Evolutionary conservation across 2,329 filamentous ascomycete genomes (phyloP), one percentile per base, ranked within the genome.

Genomic region (Scolecobasidium constrictum): DNA sequence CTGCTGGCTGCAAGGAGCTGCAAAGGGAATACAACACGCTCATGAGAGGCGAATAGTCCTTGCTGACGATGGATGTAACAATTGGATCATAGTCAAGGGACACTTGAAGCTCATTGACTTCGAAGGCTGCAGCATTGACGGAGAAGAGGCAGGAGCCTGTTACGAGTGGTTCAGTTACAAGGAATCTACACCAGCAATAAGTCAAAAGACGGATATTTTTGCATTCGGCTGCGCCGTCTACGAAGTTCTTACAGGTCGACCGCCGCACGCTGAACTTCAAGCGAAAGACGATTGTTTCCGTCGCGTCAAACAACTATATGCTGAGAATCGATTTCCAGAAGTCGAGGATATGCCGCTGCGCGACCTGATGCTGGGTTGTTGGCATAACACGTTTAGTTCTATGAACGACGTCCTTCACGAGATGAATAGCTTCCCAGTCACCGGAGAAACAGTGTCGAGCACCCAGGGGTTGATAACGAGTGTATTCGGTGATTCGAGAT

Each of bases 181-280:
- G 41, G 31, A 38, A 45, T 45, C 41, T 23, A 35, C 35, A 15
- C 46, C 31, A 39, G 17, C 5, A 33, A 40, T 49, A 20, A 49
- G 46, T 28, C 22, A 18, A 23, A 38, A 46, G 41, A 48, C 48
- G 3, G 46, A 49, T 45, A 48, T 49, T 41, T 49, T 49, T 21
- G 83, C 85, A 2, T 87, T 86, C 56, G 86, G 85, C 2, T 83
- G 83, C 47, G 83, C 87, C 59, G 70, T 86, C 2, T 86, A 77
- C 53, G 85, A 92, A 59, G 84, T 90, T 59, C 83, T 85, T 1
- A 86, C 81, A 3, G 85, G 85, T 1, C 65, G 80, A 15, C 83
- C 84, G 2, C 85, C 85, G 0, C 82, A 83, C 50, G 78, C 75
- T 35, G 66, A 67, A 35, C 68, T 75, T 38, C 74, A 67, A 47